phyloP scores from a whole-genome alignment of 2,329 filamentous ascomycete species.

The Westerdykella ornata region DNA sequence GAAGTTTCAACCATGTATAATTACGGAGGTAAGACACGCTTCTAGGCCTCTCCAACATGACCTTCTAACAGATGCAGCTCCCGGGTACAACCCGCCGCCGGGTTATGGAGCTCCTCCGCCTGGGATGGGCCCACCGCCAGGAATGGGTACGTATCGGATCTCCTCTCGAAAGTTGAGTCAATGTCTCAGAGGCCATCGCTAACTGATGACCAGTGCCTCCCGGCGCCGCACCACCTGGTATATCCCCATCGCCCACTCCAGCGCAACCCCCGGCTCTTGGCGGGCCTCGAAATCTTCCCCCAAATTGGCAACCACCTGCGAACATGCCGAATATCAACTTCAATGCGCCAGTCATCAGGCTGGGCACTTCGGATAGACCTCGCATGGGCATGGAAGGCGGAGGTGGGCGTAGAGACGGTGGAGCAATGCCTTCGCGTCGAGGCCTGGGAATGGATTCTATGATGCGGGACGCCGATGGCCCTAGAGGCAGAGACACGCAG shows the following conservation, averaged over 20 bases:
- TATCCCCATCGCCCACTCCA: slow-evolving; percentile 39
- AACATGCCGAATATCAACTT: slow-evolving; percentile 99
- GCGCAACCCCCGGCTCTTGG: slow-evolving; percentile 66
- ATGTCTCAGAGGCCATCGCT: slow-evolving; percentile 7
- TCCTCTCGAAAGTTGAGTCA: background rate
- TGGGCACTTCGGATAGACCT: slow-evolving; percentile 66
- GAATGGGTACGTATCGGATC: slow-evolving; percentile 58
- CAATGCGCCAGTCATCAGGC: slow-evolving; percentile 88
- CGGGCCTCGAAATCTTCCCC: slow-evolving; percentile 71
- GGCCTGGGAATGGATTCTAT: slow-evolving; percentile 52
- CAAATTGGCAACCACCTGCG: slow-evolving; percentile 78
- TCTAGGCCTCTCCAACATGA: background rate
- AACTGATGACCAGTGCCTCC: slow-evolving; percentile 55
- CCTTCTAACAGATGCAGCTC: slow-evolving; percentile 27
- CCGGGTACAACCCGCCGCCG: slow-evolving; percentile 67
- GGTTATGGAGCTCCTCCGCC: slow-evolving; percentile 67
- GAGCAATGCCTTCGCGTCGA: slow-evolving; percentile 35
- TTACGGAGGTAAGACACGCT: slow-evolving; percentile 25
- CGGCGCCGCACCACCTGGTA: slow-evolving; percentile 70
- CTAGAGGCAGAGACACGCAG: slow-evolving; percentile 58
- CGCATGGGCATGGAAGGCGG: slow-evolving; percentile 48
- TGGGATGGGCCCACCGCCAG: slow-evolving; percentile 70
- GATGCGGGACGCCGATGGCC: slow-evolving; percentile 56
- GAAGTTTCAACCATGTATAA: slow-evolving; percentile 24
- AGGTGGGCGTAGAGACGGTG: slow-evolving; percentile 46